Conservation (phyloP, 2,329 filamentous ascomycete genomes). For the Hymenoscyphus occultus region DNA sequence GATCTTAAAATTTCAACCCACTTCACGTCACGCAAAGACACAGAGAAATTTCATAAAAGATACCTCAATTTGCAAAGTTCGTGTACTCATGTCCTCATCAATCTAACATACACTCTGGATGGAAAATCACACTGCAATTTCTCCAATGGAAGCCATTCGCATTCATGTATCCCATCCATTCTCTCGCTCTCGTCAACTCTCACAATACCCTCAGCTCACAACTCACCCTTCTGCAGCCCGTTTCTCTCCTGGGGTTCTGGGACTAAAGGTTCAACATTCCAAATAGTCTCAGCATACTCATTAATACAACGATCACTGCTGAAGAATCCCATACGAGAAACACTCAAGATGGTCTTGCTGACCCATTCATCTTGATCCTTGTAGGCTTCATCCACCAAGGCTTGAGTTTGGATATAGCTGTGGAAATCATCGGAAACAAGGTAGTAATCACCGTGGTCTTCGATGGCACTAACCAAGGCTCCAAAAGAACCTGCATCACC, state of each 20-base stretch:
- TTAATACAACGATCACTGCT: conserved; percentile 92
- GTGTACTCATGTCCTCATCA: too few relatives aligned
- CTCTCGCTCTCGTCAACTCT: background rate
- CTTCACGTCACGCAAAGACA: too few relatives aligned
- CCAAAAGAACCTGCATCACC: conserved; percentile 75
- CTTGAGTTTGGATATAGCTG: conserved; percentile 88
- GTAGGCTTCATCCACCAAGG: conserved; percentile 88
- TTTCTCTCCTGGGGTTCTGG: conserved; percentile 18
- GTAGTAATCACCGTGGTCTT: conserved; percentile 95
- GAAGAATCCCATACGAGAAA: conserved; percentile 96
- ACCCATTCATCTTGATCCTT: conserved; percentile 90
- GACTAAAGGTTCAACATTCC: conserved; percentile 81
- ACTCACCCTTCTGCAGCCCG: conserved; percentile 11
- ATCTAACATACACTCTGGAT: too few relatives aligned
- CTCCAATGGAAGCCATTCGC: background rate
- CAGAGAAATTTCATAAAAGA: too few relatives aligned
- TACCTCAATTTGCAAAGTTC: too few relatives aligned
- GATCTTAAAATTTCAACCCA: too few relatives aligned
- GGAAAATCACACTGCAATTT: too few relatives aligned
- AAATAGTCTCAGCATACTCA: conserved; percentile 95
- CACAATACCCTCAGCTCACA: conserved; percentile 6
- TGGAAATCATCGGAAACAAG: conserved; percentile 97
- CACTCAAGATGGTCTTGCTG: conserved; percentile 82
- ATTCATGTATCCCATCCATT: background rate
- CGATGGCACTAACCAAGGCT: conserved; percentile 80